These are phyloP conservation scores for Mycena floridula DNA, from an alignment of 768 basidiomycete species.

Conservation along the genomic window DNA sequence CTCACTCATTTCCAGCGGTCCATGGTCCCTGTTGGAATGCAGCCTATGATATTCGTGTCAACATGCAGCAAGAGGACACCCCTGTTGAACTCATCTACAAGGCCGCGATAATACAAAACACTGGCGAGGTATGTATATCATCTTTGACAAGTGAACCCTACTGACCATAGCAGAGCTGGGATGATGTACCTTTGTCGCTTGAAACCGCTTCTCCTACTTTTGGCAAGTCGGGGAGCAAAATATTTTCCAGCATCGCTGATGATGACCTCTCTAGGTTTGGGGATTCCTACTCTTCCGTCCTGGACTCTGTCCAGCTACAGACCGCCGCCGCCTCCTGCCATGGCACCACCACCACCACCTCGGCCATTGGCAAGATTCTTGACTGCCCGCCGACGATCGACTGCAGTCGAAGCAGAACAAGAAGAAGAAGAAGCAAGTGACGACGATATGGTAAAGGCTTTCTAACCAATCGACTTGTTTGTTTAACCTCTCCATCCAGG, in stretches of 20 bases:
- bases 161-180: constrained; percentile 37
- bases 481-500: no score
- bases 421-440: no score
- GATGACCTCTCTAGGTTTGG: no score
- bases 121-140: constrained; percentile 6
- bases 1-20: background rate
- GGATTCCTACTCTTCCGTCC: constrained; percentile 23
- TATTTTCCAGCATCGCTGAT: no score
- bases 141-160: background rate
- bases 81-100: constrained; percentile 4
- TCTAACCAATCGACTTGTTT: no score
- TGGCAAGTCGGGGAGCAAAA: no score
- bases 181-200: constrained; percentile 29
- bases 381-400: background rate
- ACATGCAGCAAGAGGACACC: background rate
- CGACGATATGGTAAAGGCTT: constrained; percentile 3
- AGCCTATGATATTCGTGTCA: constrained; percentile 7
- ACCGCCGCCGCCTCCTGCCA: no score
- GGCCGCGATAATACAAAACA: constrained; percentile 4
- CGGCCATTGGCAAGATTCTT: background rate
- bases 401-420: no score
- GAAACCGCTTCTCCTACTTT: constrained; percentile 35
- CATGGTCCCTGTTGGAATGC: constrained; percentile 3
- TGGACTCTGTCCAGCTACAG: constrained; percentile 29
- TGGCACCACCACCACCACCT: background rate